phyloP scores from a whole-genome alignment of 2,329 filamentous ascomycete genomes.

The Coniella vitis region DNA sequence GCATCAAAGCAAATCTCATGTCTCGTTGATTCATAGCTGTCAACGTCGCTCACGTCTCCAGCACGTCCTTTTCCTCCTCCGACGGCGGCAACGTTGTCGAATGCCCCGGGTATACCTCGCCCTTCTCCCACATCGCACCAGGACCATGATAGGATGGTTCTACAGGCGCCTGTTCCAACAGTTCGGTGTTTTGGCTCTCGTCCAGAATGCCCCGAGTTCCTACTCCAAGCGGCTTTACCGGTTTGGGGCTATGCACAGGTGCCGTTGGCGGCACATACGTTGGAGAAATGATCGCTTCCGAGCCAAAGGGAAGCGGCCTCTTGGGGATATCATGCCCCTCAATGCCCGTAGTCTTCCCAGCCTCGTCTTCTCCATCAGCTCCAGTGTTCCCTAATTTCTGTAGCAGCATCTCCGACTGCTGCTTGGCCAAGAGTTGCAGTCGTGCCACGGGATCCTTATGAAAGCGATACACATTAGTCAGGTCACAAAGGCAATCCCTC shows the following conservation, averaged over 20 bases:
- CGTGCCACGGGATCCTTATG: constrained; percentile 62
- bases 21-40: not conserved
- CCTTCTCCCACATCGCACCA: constrained; percentile 45
- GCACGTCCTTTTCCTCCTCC: constrained; percentile 34
- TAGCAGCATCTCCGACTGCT: constrained; percentile 57
- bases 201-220: constrained; percentile 20
- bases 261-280: constrained; percentile 37
- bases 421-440: constrained; percentile 62
- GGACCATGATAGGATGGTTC: constrained; percentile 45
- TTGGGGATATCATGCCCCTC: constrained; percentile 34
- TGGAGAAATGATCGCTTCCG: constrained; percentile 38
- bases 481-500: constrained; percentile 47
- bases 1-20: constrained; percentile 2
- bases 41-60: constrained; percentile 27
- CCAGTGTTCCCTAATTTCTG: constrained; percentile 38
- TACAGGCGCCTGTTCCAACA: constrained; percentile 5
- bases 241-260: constrained; percentile 30
- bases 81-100: constrained; percentile 33
- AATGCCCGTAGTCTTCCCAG: not conserved
- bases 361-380: constrained; percentile 15
- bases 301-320: constrained; percentile 46
- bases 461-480: constrained; percentile 45
- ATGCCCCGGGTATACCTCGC: constrained; percentile 32
- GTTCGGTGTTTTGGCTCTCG: constrained; percentile 1
- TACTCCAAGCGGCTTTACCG: constrained; percentile 24